Percentiles rank a stretch among this genome's conserved stretches.
Conservation (phyloP, 768 basidiomycete species). For the Boletus pseudopeckii region DNA sequence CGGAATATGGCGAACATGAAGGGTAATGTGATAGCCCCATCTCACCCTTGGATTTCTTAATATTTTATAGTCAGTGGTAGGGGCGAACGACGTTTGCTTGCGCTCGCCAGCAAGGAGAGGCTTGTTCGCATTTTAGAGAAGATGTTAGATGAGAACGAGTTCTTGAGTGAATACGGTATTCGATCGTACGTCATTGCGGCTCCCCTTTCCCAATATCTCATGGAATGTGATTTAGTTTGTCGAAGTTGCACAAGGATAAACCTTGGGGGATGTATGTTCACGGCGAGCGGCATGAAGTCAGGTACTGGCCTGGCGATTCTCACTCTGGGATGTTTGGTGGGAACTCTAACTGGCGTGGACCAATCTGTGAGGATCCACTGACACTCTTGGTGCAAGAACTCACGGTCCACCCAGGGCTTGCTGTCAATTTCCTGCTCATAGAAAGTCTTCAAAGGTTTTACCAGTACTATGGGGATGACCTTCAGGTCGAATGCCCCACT, state of each 20-base stretch:
- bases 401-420: conserved; percentile 62
- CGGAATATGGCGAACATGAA: conserved; percentile 98
- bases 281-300: conserved; percentile 86
- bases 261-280: conserved; percentile 96
- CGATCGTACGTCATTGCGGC: conserved; percentile 67
- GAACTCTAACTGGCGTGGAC: conserved; percentile 98
- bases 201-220: conserved; percentile 1
- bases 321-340: conserved; percentile 97
- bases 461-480: conserved; percentile 91
- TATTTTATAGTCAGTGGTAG: conserved; percentile 50
- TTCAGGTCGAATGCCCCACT: conserved; percentile 95
- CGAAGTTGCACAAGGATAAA: conserved; percentile 83
- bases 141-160: conserved; percentile 97
- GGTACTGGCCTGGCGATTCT: conserved; percentile 98
- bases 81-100: conserved; percentile 84
- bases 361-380: conserved; percentile 56
- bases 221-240: conserved; percentile 53
- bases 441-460: conserved; percentile 97
- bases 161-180: conserved; percentile 92
- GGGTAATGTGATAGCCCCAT: conserved; percentile 39
- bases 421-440: conserved; percentile 93
- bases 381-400: neutral
- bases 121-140: conserved; percentile 85
- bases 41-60: neutral
- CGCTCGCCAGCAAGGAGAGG: conserved; percentile 89